Evolutionary conservation across 192 early-diverging fungal genomes (phyloP).

Genomic region (Gorgonomyces haynaldii): DNA sequence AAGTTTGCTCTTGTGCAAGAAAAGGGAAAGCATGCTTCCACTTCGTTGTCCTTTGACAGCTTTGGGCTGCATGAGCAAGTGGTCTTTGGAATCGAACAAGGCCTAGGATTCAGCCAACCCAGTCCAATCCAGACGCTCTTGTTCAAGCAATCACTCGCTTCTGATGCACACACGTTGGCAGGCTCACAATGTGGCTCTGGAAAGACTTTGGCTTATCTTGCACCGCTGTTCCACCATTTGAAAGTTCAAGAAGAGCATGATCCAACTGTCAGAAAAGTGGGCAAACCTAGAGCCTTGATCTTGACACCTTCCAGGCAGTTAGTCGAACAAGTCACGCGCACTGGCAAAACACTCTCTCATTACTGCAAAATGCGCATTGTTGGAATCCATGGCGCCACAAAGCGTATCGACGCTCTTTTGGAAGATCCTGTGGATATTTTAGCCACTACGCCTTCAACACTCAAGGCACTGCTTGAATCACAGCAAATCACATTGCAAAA

Average conservation of each 20-base stretch:
- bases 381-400: conserved; percentile 23
- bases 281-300: conserved; percentile 71
- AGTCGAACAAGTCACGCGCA: conserved; percentile 60
- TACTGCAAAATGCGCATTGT: conserved; percentile 53
- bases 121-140: conserved; percentile 77
- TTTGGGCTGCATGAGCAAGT: conserved; percentile 52
- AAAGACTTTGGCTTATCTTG: conserved; percentile 81
- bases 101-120: conserved; percentile 35
- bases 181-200: conserved; percentile 61
- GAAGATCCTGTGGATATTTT: conserved; percentile 57
- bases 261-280: conserved; percentile 45
- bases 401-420: conserved; percentile 3
- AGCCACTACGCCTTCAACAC: conserved; percentile 64
- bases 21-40: no score
- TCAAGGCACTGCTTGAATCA: conserved; percentile 42
- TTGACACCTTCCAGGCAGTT: conserved; percentile 84
- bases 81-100: conserved; percentile 26
- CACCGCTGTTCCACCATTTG: conserved; percentile 65
- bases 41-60: not conserved
- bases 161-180: conserved; percentile 6
- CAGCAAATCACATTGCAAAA: conserved; percentile 48
- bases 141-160: conserved; percentile 56
- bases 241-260: conserved; percentile 50
- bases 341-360: conserved; percentile 65
- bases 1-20: not conserved